A percentile compares a stretch with the other conserved stretches of the same genome.
phyloP scores from a whole-genome alignment of 2,329 filamentous ascomycete genomes.

The Colletotrichum orchidophilum region DNA sequence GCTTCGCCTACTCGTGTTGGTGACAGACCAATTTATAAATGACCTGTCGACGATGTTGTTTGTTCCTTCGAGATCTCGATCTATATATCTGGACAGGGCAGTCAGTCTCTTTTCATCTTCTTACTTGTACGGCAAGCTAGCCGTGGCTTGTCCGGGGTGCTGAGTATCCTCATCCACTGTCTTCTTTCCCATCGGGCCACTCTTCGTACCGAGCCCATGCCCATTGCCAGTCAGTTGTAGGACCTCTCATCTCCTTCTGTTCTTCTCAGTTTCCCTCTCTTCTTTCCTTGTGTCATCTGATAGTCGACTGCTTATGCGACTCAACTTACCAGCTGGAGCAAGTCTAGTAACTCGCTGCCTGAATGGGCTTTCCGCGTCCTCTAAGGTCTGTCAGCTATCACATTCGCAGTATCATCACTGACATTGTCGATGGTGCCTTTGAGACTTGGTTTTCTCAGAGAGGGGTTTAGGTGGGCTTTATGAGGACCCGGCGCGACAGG shows the following conservation, averaged over 20 bases:
- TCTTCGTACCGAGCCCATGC: background rate
- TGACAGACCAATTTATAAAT: conserved; percentile 14
- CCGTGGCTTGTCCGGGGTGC: conserved; percentile 7
- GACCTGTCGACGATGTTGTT: conserved; percentile 12
- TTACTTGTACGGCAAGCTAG: conserved; percentile 13
- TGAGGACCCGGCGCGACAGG: background rate
- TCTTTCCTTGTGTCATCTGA: conserved; percentile 20
- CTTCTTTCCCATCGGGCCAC: conserved; percentile 15
- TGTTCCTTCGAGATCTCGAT: conserved; percentile 21
- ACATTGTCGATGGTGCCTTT: background rate
- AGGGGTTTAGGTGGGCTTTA: conserved; percentile 12
- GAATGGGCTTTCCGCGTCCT: background rate
- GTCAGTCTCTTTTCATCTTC: conserved; percentile 19
- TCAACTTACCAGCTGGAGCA: conserved; percentile 12
- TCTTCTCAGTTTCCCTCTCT: background rate
- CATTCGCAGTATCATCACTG: background rate
- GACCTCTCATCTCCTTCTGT: background rate
- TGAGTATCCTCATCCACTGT: background rate
- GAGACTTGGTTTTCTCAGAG: background rate
- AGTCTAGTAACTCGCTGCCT: conserved; percentile 10
- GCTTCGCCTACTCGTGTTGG: background rate
- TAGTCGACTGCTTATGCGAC: conserved; percentile 15
- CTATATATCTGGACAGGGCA: conserved; percentile 17
- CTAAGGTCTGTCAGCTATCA: conserved; percentile 27
- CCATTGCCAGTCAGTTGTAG: background rate